These are phyloP conservation scores for Bonia amplexicaulis DNA, from an alignment of 176 grass and related monocot species.

Conservation along the genomic window DNA sequence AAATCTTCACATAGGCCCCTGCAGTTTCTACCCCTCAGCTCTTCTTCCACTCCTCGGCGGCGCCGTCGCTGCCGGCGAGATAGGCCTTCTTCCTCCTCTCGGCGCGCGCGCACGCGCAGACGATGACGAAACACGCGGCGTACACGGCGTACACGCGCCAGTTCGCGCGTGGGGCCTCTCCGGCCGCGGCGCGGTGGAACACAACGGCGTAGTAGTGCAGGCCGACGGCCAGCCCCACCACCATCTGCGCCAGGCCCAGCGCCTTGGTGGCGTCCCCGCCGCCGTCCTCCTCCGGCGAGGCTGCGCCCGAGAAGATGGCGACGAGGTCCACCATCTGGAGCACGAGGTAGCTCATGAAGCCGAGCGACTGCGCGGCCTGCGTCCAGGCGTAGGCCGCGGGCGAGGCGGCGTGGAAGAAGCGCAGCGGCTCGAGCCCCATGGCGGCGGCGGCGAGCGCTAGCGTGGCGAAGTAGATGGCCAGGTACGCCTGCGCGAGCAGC, in stretches of 20 bases:
- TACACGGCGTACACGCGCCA: conserved; percentile 93
- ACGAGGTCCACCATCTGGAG: conserved; percentile 88
- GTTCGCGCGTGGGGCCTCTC: conserved; percentile 72
- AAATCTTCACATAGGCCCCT: conserved; percentile 2
- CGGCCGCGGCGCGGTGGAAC: conserved; percentile 84
- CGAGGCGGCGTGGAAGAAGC: conserved; percentile 93
- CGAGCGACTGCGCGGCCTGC: conserved; percentile 88
- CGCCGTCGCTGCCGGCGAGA: conserved; percentile 38
- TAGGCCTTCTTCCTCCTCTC: conserved; percentile 91
- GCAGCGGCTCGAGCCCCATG: conserved; percentile 82
- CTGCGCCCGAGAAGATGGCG: conserved; percentile 58
- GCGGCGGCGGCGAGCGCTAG: conserved; percentile 67
- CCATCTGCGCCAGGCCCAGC: conserved; percentile 83
- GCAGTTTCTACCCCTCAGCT: conserved; percentile 25
- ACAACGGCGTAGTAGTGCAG: conserved; percentile 93
- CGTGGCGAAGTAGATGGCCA: conserved; percentile 96
- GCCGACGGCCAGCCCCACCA: conserved; percentile 79
- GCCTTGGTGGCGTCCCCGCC: conserved; percentile 41
- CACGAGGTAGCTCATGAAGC: conserved; percentile 73
- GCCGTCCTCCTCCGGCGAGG: conserved; percentile 32
- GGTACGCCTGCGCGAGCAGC: conserved; percentile 86
- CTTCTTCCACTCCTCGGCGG: conserved; percentile 83
- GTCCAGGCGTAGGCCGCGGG: conserved; percentile 81
- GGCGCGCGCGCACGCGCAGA: conserved; percentile 74
- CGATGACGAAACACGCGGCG: conserved; percentile 71